Percentiles rank a stretch among this genome's conserved stretches.
These are phyloP conservation scores for Tremellales sp. DNA, from an alignment of 1,284 basidiomycete genomes.

Conservation along the genomic window DNA sequence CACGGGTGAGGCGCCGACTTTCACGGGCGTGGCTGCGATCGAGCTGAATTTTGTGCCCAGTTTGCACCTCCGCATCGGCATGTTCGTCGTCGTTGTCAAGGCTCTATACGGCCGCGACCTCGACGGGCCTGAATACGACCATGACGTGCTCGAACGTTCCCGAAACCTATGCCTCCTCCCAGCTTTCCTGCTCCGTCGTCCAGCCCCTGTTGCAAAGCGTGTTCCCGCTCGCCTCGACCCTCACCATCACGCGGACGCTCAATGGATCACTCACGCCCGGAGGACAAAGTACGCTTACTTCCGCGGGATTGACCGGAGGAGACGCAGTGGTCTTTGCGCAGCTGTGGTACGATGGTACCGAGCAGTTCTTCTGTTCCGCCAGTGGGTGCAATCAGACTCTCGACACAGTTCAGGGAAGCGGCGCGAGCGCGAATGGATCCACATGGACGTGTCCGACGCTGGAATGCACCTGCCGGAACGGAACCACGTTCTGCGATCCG, in stretches of 20 bases:
- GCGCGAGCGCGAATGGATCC: conserved; percentile 39
- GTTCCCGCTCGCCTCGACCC: conserved; percentile 62
- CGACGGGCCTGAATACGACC: conserved; percentile 20
- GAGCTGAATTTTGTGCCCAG: conserved; percentile 9
- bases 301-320: conserved; percentile 50
- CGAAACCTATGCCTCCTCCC: conserved; percentile 29
- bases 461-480: conserved; percentile 64
- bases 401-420: conserved; percentile 17
- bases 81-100: conserved; percentile 20
- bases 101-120: conserved; percentile 15
- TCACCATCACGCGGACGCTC: conserved; percentile 72
- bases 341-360: conserved; percentile 74
- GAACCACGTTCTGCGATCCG: conserved; percentile 70
- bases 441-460: conserved; percentile 68
- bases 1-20: conserved; percentile 52
- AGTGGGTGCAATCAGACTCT: conserved; percentile 63
- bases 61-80: conserved; percentile 25
- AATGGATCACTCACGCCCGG: conserved; percentile 64
- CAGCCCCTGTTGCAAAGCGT: conserved; percentile 73
- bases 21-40: neutral
- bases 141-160: conserved; percentile 30
- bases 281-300: conserved; percentile 12
- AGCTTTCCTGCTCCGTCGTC: conserved; percentile 50
- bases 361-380: conserved; percentile 73
- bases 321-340: conserved; percentile 64